phyloP scores from a whole-genome alignment of 495 filamentous ascomycete species.

The Lasiosphaeris hirsuta region DNA sequence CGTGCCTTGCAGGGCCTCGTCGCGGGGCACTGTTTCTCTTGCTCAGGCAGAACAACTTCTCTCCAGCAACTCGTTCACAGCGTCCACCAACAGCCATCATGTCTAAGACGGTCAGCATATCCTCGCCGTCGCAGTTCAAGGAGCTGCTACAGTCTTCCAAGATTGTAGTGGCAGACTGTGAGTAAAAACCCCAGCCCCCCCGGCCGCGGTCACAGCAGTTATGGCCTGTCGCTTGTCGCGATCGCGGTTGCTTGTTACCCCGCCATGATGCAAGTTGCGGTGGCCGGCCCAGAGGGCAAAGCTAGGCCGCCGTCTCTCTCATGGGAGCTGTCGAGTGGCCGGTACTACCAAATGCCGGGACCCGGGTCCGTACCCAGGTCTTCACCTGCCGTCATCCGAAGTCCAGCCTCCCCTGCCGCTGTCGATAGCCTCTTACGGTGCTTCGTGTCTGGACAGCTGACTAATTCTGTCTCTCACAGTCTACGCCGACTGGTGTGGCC shows the following conservation, averaged over 20 bases:
- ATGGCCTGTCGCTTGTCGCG: not conserved
- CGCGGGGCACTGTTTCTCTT: conserved; percentile 8
- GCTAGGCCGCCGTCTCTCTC: too few relatives aligned
- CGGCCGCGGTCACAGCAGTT: not conserved
- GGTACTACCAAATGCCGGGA: too few relatives aligned
- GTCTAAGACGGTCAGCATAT: conserved; percentile 66
- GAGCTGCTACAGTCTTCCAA: conserved; percentile 61
- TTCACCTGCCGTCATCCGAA: not conserved
- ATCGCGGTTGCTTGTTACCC: conserved; percentile 1
- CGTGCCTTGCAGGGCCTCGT: conserved; percentile 10
- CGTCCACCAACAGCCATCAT: conserved; percentile 33
- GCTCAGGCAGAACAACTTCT: not conserved
- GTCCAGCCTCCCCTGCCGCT: not conserved
- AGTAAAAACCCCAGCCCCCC: conserved; percentile 34
- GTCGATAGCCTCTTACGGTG: not conserved
- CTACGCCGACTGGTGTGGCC: conserved; percentile 82
- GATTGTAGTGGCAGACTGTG: conserved; percentile 84
- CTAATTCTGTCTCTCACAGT: conserved; percentile 49
- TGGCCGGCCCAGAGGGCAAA: not conserved
- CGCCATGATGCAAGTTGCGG: conserved; percentile 6
- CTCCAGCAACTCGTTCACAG: not conserved
- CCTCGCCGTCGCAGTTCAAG: conserved; percentile 67
- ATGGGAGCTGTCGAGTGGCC: too few relatives aligned
- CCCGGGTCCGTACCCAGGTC: too few relatives aligned
- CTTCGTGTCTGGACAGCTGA: conserved; percentile 7